Conservation (phyloP, 352 stramenopile species). For the Pythium phragmitis region DNA sequence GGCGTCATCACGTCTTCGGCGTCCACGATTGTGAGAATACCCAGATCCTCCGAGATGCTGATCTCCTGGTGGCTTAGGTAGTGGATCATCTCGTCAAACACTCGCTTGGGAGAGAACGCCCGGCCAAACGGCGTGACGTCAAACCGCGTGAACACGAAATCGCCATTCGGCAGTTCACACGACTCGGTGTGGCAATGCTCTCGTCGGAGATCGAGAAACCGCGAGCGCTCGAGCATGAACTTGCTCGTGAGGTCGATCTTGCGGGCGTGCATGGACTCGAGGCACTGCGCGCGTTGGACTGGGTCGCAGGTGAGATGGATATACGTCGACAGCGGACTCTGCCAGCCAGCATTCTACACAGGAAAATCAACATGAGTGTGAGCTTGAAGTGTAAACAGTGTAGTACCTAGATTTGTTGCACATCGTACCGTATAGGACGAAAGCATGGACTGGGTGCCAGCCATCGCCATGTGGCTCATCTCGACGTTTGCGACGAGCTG, state of each 20-base stretch:
- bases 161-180: slow-evolving; percentile 17
- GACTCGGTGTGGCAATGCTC: slow-evolving; percentile 19
- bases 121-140: slow-evolving; percentile 23
- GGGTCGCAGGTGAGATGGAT: slow-evolving; percentile 18
- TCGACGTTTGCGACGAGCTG: slow-evolving; percentile 10
- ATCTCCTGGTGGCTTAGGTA: slow-evolving; percentile 27
- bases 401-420: too few relatives aligned
- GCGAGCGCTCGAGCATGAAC: slow-evolving; percentile 19
- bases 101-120: neutral
- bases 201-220: slow-evolving; percentile 15
- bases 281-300: neutral
- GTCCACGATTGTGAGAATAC: slow-evolving; percentile 25
- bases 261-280: slow-evolving; percentile 4
- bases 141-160: slow-evolving; percentile 25
- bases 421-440: slow-evolving; percentile 14
- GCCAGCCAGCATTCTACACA: slow-evolving; percentile 8
- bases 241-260: slow-evolving; percentile 14
- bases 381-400: neutral
- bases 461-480: slow-evolving; percentile 17
- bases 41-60: slow-evolving; percentile 26
- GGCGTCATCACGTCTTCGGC: slow-evolving; percentile 15
- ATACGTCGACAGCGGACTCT: slow-evolving; percentile 13
- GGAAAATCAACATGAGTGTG: neutral
- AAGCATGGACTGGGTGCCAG: slow-evolving; percentile 25
- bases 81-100: slow-evolving; percentile 21